Evolutionary conservation across 2,329 filamentous ascomycete genomes (phyloP), one percentile per base, ranked within the genome.

Genomic region (Xylaria digitata): DNA sequence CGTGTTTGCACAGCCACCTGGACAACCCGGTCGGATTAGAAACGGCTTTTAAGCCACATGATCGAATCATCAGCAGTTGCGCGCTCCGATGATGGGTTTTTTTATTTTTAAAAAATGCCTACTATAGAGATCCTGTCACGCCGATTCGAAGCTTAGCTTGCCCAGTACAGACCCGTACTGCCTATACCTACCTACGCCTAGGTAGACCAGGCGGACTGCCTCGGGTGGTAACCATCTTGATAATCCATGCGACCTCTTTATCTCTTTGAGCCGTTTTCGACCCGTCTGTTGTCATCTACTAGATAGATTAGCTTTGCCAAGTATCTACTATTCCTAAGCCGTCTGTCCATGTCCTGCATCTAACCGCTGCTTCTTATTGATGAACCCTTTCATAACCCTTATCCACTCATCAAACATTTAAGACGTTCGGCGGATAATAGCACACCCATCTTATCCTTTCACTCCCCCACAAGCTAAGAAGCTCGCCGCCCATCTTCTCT

Each of bases 221-320:
- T 30, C 8, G 13, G 17, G 37, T 40, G 30, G 26, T 43, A 40
- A 32, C 37, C 13, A 13, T 13, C 45, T 26, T 48, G 21, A 15
- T 54, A 23, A 34, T 53, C 23, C 26, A 54, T 46, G 30, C 50
- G 26, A 46, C 21, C n/a, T 37, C 11, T 61, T 46, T 40, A 45
- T 6, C 26, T 32, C 23, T 32, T 4, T 15, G 53, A 54, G 49
- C 43, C 61, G 17, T 57, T 60, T 60, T 32, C 40, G 6, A 57
- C 30, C 65, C 37, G 32, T 6, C 42, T 43, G 21, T 63, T 23
- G 32, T 30, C 34, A 26, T 40, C 30, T 32, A 19, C 48, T 4
- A 6, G 8, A 8, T 52, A 40, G 37, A 43, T 43, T 30, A 48
- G 34, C 50, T 63, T 52, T 67, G 65, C 60, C 37, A 56, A 63